Evolutionary conservation across 1,284 basidiomycete genomes (phyloP).

Genomic region (Earliella scabrosa): DNA sequence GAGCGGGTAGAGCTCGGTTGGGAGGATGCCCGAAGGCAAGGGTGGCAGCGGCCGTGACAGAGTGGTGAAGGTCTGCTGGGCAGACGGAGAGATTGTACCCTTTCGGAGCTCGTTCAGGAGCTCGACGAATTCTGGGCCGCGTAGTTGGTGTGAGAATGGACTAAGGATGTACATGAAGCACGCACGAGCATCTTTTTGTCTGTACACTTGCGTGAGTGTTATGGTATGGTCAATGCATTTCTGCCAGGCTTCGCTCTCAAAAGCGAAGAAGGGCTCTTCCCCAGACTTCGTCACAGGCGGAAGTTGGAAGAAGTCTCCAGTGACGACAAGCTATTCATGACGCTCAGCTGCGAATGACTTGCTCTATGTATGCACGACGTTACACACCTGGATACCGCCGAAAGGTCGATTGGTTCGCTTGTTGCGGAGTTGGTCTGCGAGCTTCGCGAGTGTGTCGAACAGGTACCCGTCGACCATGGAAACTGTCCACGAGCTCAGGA

Average conservation of each 20-base stretch:
- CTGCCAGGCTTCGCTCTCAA: constrained; percentile 90
- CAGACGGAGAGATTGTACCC: constrained; percentile 52
- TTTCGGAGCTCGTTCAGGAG: constrained; percentile 93
- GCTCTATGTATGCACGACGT: not conserved
- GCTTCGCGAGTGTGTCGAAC: constrained; percentile 79
- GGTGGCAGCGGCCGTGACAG: constrained; percentile 44
- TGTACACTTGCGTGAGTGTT: constrained; percentile 90
- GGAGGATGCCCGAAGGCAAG: constrained; percentile 49
- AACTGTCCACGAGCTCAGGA: constrained; percentile 51
- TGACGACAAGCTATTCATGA: constrained; percentile 71
- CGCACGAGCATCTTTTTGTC: constrained; percentile 58
- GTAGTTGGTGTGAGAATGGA: not conserved
- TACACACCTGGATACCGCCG: constrained; percentile 88
- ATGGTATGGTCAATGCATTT: constrained; percentile 78
- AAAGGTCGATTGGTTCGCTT: constrained; percentile 77
- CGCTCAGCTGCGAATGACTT: not conserved
- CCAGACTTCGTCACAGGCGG: constrained; percentile 81
- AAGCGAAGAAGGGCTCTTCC: constrained; percentile 68
- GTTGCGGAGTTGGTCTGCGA: constrained; percentile 36
- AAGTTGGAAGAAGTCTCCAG: constrained; percentile 97
- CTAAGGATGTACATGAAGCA: not conserved
- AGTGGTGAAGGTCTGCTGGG: constrained; percentile 50
- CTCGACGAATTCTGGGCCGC: constrained; percentile 75
- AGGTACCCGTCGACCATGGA: constrained; percentile 97
- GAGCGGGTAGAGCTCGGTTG: constrained; percentile 68